Base-by-base conservation (phyloP, 179 eudicot genomes). In the Camellia oleifera region DNA sequence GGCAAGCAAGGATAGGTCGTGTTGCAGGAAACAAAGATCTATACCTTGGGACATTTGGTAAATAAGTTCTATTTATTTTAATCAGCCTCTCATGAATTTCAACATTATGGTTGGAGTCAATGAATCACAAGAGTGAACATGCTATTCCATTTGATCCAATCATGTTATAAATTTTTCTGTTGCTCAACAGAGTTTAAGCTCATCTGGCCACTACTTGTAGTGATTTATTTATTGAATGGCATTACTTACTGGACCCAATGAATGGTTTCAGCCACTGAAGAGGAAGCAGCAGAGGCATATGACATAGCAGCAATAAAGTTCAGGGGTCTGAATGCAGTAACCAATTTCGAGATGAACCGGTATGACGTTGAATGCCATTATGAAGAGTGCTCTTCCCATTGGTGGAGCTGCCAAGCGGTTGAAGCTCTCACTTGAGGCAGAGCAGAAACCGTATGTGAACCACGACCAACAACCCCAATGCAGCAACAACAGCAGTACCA, bases 1-100 rank as follows among this genome's bases (percentile, higher is more conserved):
- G 99, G 99, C 98, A 95, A 79, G 99, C 99, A 62, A 91, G 99
- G 80, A 95, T 95, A 50, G 99, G 99, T 74, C 98, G 99, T 67
- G 99, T 95, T 67, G 99, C 99, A 1, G 99, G 99, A 65, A 94
- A 95, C 78, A 95, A 95, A 80, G 99, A 95, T 85, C 76, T 95
- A 50, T 95, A 95, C 80, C 95, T 94, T 4, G 98, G 98, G 68
- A 95, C 98, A 40, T 94, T 95, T 76, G 98, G 99, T 92, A 86
- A 32, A 20, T 84, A 65, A 14, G 74, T 52, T 76, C 1, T 81
- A 44, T 81, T 54, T 32, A 32, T 32, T 32, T 32, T 32, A 32
- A 32, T 46, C 48, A 15, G 62, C 70, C 69, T 40, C 7, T 62
- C 2, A 14, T 69, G 12, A 14, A 45, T 14, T 48, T 48, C 14